Percentiles rank a stretch among this genome's conserved stretches.
Conservation (phyloP, 108 stramenopile species). For the Seminavis robusta region DNA sequence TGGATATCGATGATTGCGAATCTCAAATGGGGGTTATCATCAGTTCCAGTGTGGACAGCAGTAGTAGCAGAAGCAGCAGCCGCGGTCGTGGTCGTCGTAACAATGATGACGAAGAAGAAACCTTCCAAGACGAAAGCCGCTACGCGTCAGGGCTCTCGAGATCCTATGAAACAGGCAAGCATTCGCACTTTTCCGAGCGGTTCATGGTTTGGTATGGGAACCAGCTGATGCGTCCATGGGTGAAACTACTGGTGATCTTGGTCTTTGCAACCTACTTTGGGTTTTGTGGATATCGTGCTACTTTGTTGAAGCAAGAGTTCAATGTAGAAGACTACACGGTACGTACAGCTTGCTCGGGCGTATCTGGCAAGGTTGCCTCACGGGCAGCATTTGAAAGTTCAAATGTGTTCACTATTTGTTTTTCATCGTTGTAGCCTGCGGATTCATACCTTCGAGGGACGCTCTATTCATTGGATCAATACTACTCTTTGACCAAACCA, state of each 20-base stretch:
- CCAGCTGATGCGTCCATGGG: background rate
- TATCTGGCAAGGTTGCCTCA: background rate
- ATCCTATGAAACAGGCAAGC: too few species aligned
- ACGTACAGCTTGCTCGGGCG: too few species aligned
- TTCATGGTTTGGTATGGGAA: background rate
- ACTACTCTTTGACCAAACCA: background rate
- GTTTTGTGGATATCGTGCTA: background rate
- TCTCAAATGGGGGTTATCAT: background rate
- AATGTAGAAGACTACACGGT: too few species aligned
- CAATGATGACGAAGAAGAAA: background rate
- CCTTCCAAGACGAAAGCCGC: constrained; percentile 1
- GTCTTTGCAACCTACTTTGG: background rate
- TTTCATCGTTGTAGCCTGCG: background rate
- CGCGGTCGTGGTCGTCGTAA: too few species aligned
- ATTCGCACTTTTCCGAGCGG: too few species aligned
- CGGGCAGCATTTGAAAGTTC: too few species aligned
- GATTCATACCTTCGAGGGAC: background rate
- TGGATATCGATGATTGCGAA: constrained; percentile 1
- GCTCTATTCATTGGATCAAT: background rate
- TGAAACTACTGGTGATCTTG: background rate
- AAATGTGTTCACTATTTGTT: background rate
- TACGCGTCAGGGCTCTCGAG: too few species aligned
- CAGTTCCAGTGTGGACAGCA: too few species aligned
- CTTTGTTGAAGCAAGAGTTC: background rate
- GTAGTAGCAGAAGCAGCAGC: too few species aligned